Conservation (phyloP, 768 basidiomycete species). For the Scleroderma bovista region DNA sequence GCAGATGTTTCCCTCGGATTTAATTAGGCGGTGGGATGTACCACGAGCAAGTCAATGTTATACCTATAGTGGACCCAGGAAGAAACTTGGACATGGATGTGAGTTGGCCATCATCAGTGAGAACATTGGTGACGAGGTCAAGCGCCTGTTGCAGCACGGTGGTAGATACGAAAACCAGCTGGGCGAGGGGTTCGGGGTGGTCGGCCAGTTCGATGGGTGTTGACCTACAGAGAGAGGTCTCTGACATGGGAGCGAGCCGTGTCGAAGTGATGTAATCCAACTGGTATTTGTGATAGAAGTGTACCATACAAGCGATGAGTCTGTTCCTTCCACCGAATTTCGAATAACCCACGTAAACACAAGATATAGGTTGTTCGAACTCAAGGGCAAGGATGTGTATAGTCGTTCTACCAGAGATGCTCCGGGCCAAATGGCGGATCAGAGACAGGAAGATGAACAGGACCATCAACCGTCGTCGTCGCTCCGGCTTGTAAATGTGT, state of each 20-base stretch:
- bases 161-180: constrained; percentile 62
- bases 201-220: not conserved
- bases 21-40: constrained; percentile 1
- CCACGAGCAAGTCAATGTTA: constrained; percentile 4
- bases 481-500: constrained; percentile 51
- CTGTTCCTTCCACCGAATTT: constrained; percentile 81
- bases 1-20: constrained; percentile 70
- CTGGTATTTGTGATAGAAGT: not conserved
- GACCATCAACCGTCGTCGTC: constrained; percentile 72
- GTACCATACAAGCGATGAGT: constrained; percentile 8
- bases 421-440: constrained; percentile 43
- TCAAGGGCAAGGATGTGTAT: constrained; percentile 61
- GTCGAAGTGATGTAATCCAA: not conserved
- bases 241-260: too few relatives aligned
- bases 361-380: constrained; percentile 57
- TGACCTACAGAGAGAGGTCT: too few relatives aligned
- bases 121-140: constrained; percentile 59
- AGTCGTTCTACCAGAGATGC: constrained; percentile 58
- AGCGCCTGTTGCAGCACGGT: constrained; percentile 69
- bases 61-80: constrained; percentile 87
- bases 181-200: constrained; percentile 34
- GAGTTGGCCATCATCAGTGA: constrained; percentile 67
- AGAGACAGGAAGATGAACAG: constrained; percentile 63
- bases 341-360: constrained; percentile 48
- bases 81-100: constrained; percentile 63